phyloP scores from a whole-genome alignment of 768 basidiomycete species.

The Mycena haematopus region DNA sequence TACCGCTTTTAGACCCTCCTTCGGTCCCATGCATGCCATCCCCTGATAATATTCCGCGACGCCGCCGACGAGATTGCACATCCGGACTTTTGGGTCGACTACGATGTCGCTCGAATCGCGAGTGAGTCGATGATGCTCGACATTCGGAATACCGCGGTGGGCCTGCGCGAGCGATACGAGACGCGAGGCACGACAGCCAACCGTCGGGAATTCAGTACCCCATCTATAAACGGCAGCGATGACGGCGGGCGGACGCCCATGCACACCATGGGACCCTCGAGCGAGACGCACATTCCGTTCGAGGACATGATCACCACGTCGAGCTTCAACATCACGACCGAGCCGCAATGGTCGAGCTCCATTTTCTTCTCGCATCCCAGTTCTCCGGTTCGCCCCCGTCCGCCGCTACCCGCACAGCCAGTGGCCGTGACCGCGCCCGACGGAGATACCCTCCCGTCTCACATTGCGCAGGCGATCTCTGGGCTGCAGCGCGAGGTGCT shows the following conservation, averaged over 20 bases:
- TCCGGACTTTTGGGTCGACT: constrained; percentile 70
- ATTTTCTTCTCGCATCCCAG: constrained; percentile 46
- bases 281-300: constrained; percentile 60
- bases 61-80: constrained; percentile 67
- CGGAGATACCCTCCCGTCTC: constrained; percentile 44
- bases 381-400: constrained; percentile 33
- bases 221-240: constrained; percentile 16
- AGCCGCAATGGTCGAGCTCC: constrained; percentile 58
- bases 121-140: constrained; percentile 77
- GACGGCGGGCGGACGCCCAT: constrained; percentile 30
- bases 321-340: constrained; percentile 66
- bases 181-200: background rate
- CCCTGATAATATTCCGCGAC: constrained; percentile 71
- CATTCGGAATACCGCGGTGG: constrained; percentile 61
- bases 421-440: background rate
- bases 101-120: constrained; percentile 64
- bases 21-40: constrained; percentile 76
- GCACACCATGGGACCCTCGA: constrained; percentile 36
- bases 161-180: constrained; percentile 42
- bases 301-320: constrained; percentile 78
- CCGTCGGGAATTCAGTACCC: background rate
- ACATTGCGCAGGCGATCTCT: constrained; percentile 70
- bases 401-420: constrained; percentile 17
- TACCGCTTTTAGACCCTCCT: constrained; percentile 60
- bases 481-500: constrained; percentile 78